These are phyloP conservation scores for Colletotrichum lupini DNA, from an alignment of 2,329 filamentous ascomycete species.

Conservation along the genomic window DNA sequence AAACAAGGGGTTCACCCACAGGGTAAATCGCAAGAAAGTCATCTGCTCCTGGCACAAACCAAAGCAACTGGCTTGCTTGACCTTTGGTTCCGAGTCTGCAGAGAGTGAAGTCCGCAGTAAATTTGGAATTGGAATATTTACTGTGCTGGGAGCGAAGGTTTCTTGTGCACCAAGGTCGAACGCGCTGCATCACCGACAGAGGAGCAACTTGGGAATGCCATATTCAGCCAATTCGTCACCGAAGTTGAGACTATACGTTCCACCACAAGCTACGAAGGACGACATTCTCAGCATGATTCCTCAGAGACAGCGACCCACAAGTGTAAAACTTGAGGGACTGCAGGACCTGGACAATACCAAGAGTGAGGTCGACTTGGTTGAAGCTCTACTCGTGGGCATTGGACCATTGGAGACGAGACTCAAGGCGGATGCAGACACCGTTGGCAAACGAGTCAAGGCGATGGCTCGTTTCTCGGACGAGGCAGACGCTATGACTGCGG, in stretches of 20 bases:
- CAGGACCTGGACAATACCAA: slow-evolving; percentile 38
- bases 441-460: slow-evolving; percentile 51
- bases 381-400: slow-evolving; percentile 43
- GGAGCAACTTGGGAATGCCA: too few species aligned
- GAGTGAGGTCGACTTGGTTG: slow-evolving; percentile 36
- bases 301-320: slow-evolving; percentile 28
- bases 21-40: slow-evolving; percentile 48
- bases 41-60: slow-evolving; percentile 50
- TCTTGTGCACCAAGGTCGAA: slow-evolving; percentile 11
- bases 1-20: slow-evolving; percentile 40
- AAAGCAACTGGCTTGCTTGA: slow-evolving; percentile 42
- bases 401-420: slow-evolving; percentile 50
- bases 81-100: slow-evolving; percentile 38
- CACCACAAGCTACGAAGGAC: slow-evolving; percentile 33
- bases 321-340: slow-evolving; percentile 37
- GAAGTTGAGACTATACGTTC: slow-evolving; percentile 40
- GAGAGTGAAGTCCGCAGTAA: slow-evolving; percentile 38
- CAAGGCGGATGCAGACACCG: slow-evolving; percentile 20
- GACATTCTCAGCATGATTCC: slow-evolving; percentile 39
- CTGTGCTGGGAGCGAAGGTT: slow-evolving; percentile 37
- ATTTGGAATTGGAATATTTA: slow-evolving; percentile 40
- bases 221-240: background rate
- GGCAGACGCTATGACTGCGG: slow-evolving; percentile 48
- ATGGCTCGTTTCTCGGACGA: slow-evolving; percentile 51
- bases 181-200: slow-evolving; percentile 36